Base-by-base conservation (phyloP, 2,329 filamentous ascomycete species). In the Zelopaecilomyces penicillatus region DNA sequence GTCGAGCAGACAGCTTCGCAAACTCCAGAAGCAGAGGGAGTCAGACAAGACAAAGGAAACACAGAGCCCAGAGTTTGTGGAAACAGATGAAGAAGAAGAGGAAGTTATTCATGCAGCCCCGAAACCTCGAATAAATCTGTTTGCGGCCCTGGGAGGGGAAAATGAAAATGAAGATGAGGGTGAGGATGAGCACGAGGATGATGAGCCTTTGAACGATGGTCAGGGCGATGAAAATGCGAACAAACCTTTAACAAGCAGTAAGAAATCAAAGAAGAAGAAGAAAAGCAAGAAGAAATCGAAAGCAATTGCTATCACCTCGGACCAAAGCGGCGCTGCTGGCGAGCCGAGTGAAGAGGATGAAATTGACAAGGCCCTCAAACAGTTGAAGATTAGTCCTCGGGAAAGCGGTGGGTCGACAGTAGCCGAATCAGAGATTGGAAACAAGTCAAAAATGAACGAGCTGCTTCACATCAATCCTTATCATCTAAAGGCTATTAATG, bases 401-500 rank as follows among this genome's bases (percentile, higher is more conserved):
- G 38, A 30, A 6, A 39, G 45, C 9, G 28, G 50, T 31, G 41
- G 46, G 10, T 40, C 48, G 4, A 26, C 42, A 4, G 28, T 31
- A 3, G 10, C 36, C 8, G 37, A 36, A 6, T 36, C 50, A 30
- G 35, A 48, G 36, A 42, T 45, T 39, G 46, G 50, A 11, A 36
- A 48, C 29, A 40, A 45, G 19, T 42, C 58, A 9, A 55, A 62
- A 9, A 59, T 66, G 36, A 68, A 66, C 45, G 56, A 65, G 30
- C 64, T 77, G 4, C 61, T 80, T 2, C 61, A 65, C 30, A 69
- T 78, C 55, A 75, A 75, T 53, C 78, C 82, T 1, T 77, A 85
- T 52, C 80, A 89, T 54, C 75, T 98, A 8, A 90, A 91, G 59
- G 87, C 87, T 6, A 74, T 83, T 32, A 95, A 95, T 57, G 93